Evolutionary conservation across 345 rosid species (phyloP), one percentile per base, ranked within the genome.

Genomic region (Eucalyptus pumila): DNA sequence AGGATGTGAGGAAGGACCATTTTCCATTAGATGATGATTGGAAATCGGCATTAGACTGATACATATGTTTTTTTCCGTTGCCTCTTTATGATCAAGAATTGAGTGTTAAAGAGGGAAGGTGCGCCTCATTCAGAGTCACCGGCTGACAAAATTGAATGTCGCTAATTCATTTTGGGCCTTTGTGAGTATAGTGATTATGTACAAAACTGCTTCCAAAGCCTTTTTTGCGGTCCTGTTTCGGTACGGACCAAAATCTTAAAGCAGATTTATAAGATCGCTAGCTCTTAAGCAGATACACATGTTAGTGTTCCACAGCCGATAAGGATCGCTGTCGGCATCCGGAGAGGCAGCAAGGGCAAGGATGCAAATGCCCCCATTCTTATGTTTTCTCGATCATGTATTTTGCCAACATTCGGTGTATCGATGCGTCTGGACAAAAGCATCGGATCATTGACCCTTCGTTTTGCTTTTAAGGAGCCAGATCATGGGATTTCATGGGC

Each of bases 1-100:
- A 93, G 81, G 98, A 98, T 81, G 93, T 93, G 37, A 93, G 93
- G 86, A 94, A 90, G 58, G 93, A 93, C 62, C 91, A 54, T 65
- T 92, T 89, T 90, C 4, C 93, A 90, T 24, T 94, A 89, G 89
- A 67, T 19, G 42, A 91, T 92, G 94, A 91, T 52, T 92, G 94
- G 92, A 89, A 90, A 51, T 92, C 92, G 14, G 89, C 94, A 4
- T 60, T 92, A 67, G 87, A 87, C 58, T 89, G 85, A 89, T 37
- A 32, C 80, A n/a, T 44, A 40, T 44, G 50, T 30, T 48, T 19
- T 19, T 65, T 14, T 37, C 45, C 4, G 23, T 37, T n/a, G 40
- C 23, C 80, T 32, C 42, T 32, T 67, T 69, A 69, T 15, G 42
- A 69, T 69, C 80, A 32, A 21, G 80, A 16, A 23, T n/a, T 72